A percentile compares a stretch with the other conserved stretches of the same genome.
Conservation (phyloP, 805 yeast species). For the Saturnispora zaruensis region DNA sequence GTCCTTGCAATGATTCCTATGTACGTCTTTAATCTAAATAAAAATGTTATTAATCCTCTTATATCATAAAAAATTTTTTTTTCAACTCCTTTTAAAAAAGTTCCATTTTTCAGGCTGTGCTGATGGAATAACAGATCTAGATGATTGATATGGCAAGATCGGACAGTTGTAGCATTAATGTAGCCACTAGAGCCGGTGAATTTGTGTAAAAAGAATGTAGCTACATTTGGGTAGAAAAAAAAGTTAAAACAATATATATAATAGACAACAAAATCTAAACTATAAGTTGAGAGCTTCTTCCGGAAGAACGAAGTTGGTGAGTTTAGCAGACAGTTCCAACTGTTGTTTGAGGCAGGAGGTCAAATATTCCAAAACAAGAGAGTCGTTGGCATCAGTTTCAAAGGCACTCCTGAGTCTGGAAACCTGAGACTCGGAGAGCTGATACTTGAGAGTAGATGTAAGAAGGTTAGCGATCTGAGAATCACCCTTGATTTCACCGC, state of each 20-base stretch:
- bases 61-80: not conserved
- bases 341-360: conserved; percentile 81
- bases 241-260: conserved; percentile 2
- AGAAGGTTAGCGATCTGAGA: conserved; percentile 59
- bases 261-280: not conserved
- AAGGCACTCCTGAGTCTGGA: conserved; percentile 51
- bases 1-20: not conserved
- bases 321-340: conserved; percentile 66
- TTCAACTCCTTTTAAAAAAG: not conserved
- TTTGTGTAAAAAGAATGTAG: no score
- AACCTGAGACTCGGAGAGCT: conserved; percentile 41
- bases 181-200: not conserved
- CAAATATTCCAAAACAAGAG: conserved; percentile 71
- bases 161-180: not conserved
- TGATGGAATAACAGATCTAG: not conserved
- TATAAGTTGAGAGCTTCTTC: conserved; percentile 25
- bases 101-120: not conserved
- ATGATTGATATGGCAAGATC: not conserved
- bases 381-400: conserved; percentile 69
- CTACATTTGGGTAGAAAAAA: not conserved
- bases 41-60: not conserved
- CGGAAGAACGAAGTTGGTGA: conserved; percentile 45
- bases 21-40: not conserved
- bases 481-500: conserved; percentile 40
- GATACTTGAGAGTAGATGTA: conserved; percentile 45